Evolutionary conservation across 371 early-diverging fungal species (phyloP), one percentile per base, ranked within the genome.

Genomic region (Mortierella polycephala): DNA sequence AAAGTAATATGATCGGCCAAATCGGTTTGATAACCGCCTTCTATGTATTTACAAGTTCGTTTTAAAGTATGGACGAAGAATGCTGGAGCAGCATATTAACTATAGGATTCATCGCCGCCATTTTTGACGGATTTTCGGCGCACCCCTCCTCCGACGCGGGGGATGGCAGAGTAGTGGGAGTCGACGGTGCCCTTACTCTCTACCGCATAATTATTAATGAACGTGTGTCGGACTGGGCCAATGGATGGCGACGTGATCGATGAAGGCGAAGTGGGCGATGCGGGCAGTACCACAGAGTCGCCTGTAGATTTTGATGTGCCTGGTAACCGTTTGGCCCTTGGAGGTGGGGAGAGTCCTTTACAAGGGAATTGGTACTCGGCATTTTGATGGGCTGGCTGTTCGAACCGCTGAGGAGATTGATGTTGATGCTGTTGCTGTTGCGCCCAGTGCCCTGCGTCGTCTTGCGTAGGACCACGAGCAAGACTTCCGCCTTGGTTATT

Each of bases 261-360:
- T 4, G 30, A 30, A 2, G 30, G 30, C 30, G 30, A 30, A 30
- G 30, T 52, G n/a, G 59, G 59, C 7, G 67, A 21, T 4, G 18
- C 21, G 18, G 66, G 21, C 21, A 23, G 42, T 20, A 37, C 37
- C 9, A 46, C 37, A 10, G 58, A 5, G 12, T n/a, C 47, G 14
- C 41, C 16, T 0, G 41, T 41, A 13, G 13, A 9, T 6, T 45
- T 41, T 4, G 61, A 42, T 53, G 46, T 44, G 20, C 47, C 59
- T n/a, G 64, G 51, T 8, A 65, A 47, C 10, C 69, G 68, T 41
- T 64, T 59, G 30, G 69, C 5, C 42, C 76, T 53, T 40, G 76
- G 76, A 30, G 76, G 76, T 14, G 76, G 76, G 16, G 76, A 70
- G 40, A 75, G 76, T 4, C 71, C 71, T 41, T 67, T 71, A 21